phyloP scores from a whole-genome alignment of 2,329 filamentous ascomycete genomes.

The Epichloe coenophiala region DNA sequence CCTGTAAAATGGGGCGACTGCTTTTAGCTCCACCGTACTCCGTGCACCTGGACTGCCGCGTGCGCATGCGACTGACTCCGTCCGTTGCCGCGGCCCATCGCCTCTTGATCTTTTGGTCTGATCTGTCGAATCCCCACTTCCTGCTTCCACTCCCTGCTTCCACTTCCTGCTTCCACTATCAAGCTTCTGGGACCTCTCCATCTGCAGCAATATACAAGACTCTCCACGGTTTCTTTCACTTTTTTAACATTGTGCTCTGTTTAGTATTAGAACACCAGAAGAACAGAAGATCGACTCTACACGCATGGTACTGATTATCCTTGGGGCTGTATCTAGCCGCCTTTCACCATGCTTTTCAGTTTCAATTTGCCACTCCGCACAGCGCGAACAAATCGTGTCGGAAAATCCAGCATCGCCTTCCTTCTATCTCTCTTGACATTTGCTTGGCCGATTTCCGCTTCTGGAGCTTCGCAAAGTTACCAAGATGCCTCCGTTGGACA shows the following conservation, averaged over 20 bases:
- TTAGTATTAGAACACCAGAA: neutral
- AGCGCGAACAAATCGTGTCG: slow-evolving; percentile 38
- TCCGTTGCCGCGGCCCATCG: no score
- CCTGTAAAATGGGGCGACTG: neutral
- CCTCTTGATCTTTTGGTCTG: no score
- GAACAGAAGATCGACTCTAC: neutral
- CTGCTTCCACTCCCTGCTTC: no score
- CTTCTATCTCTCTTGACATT: slow-evolving; percentile 55
- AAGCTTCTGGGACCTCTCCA: no score
- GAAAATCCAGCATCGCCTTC: slow-evolving; percentile 48
- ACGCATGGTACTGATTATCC: slow-evolving; percentile 1
- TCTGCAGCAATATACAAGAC: no score
- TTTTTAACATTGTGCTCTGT: no score
- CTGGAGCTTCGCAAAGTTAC: slow-evolving; percentile 14
- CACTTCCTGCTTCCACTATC: no score
- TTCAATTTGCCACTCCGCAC: neutral
- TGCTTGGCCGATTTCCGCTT: slow-evolving; percentile 26
- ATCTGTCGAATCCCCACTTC: no score
- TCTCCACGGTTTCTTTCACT: no score
- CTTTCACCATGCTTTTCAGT: neutral
- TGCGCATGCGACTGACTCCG: no score
- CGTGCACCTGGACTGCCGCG: no score
- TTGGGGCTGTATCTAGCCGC: slow-evolving; percentile 3
- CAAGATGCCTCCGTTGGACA: slow-evolving; percentile 22
- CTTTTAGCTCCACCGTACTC: no score